phyloP scores from a whole-genome alignment of 805 yeast genomes.

The Saccharomycopsis olivae region DNA sequence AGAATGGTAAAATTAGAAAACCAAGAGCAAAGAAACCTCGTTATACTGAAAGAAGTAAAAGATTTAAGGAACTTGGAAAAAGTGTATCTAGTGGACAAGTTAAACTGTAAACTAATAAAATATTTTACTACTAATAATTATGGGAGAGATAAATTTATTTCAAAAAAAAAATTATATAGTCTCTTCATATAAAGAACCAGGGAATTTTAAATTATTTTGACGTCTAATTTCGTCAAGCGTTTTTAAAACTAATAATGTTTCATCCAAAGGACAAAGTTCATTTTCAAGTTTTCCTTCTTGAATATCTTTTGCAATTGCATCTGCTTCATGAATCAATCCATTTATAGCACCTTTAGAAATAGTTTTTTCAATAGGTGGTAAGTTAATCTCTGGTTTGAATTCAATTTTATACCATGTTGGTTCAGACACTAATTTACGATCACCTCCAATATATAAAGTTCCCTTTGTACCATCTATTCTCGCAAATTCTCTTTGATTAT shows the following conservation, averaged over 20 bases:
- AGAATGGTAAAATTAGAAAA: slow-evolving; percentile 37
- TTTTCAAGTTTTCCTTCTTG: slow-evolving; percentile 29
- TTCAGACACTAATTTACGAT: slow-evolving; percentile 15
- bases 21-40: slow-evolving; percentile 24
- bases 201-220: slow-evolving; percentile 35
- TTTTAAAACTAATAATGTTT: slow-evolving; percentile 36
- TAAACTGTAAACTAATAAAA: not conserved
- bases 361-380: slow-evolving; percentile 23
- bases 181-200: slow-evolving; percentile 20
- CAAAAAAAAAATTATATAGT: too few relatives aligned
- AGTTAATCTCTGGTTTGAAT: slow-evolving; percentile 22
- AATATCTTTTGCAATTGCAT: slow-evolving; percentile 39
- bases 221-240: slow-evolving; percentile 38
- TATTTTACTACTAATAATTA: too few relatives aligned
- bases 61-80: slow-evolving; percentile 9
- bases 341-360: slow-evolving; percentile 28
- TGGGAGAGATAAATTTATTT: too few relatives aligned
- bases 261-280: slow-evolving; percentile 31
- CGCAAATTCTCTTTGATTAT: slow-evolving; percentile 2
- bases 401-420: slow-evolving; percentile 26
- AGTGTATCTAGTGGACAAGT: not conserved
- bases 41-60: slow-evolving; percentile 16
- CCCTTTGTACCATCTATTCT: slow-evolving; percentile 14
- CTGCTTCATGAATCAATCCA: slow-evolving; percentile 49
- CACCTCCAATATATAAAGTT: slow-evolving; percentile 16